A percentile compares a stretch with the other conserved stretches of the same genome.
Conservation (phyloP, 169 alveolate genomes). For the Neospora caninum region DNA sequence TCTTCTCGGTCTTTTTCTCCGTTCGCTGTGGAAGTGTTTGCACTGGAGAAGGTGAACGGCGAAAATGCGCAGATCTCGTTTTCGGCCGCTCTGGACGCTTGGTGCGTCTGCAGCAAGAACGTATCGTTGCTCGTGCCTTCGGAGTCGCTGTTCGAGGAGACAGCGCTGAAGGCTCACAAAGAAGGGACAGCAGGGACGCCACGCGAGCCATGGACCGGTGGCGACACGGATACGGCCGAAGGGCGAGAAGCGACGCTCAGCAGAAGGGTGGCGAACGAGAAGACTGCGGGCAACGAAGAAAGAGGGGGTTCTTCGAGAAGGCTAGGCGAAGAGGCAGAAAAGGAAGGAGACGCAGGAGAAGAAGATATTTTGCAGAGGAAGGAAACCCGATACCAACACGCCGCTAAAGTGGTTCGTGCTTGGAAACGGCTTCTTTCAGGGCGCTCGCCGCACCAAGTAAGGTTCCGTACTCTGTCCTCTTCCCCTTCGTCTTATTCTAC, state of each 20-base stretch:
- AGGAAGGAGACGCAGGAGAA: not conserved
- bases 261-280: too few relatives aligned
- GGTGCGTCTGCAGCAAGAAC: slow-evolving; percentile 67
- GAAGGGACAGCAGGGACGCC: not conserved
- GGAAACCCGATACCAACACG: slow-evolving; percentile 4
- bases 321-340: not conserved
- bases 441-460: not conserved
- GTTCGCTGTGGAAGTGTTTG: slow-evolving; percentile 44
- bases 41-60: slow-evolving; percentile 64
- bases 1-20: not conserved
- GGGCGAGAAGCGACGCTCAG: too few relatives aligned
- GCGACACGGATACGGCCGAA: not conserved
- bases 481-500: not conserved
- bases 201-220: not conserved
- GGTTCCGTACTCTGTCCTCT: not conserved
- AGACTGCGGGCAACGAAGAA: too few relatives aligned
- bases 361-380: not conserved
- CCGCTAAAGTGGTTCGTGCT: not conserved
- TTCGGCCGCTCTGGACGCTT: slow-evolving; percentile 40
- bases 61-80: slow-evolving; percentile 63
- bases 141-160: not conserved
- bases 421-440: not conserved
- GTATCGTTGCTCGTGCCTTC: slow-evolving; percentile 53
- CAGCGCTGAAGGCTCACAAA: not conserved
- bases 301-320: not conserved